phyloP scores from a whole-genome alignment of 192 early-diverging fungal genomes.

The Coemansia sp. region DNA sequence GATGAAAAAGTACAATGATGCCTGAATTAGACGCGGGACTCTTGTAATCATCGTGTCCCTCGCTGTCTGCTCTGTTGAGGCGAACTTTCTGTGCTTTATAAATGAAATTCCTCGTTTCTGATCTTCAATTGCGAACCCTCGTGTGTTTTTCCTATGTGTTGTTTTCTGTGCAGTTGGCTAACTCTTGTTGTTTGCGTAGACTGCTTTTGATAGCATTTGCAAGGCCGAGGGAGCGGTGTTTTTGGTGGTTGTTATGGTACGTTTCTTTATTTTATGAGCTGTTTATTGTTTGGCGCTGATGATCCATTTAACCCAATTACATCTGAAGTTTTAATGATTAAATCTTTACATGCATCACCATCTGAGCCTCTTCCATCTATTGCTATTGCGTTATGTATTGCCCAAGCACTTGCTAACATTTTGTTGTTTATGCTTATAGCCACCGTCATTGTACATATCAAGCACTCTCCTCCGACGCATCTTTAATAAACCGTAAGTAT shows the following conservation, averaged over 20 bases:
- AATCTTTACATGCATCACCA: conserved; percentile 54
- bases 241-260: neutral
- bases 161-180: too few species aligned
- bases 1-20: conserved; percentile 48
- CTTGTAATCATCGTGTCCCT: conserved; percentile 49
- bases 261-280: neutral
- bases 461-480: too few species aligned
- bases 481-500: neutral
- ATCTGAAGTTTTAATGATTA: conserved; percentile 35
- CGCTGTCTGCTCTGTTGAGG: conserved; percentile 55
- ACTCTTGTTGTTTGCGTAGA: too few species aligned
- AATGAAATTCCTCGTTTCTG: conserved; percentile 58
- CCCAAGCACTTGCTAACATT: too few species aligned
- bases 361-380: conserved; percentile 28
- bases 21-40: conserved; percentile 55
- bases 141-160: neutral
- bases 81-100: conserved; percentile 35
- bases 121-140: conserved; percentile 16
- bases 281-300: conserved; percentile 33
- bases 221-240: too few species aligned
- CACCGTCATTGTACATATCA: too few species aligned
- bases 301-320: conserved; percentile 28
- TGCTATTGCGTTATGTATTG: too few species aligned
- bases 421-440: too few species aligned
- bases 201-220: too few species aligned